phyloP scores from a whole-genome alignment of 1,284 basidiomycete genomes.

The Sparassis latifolia region DNA sequence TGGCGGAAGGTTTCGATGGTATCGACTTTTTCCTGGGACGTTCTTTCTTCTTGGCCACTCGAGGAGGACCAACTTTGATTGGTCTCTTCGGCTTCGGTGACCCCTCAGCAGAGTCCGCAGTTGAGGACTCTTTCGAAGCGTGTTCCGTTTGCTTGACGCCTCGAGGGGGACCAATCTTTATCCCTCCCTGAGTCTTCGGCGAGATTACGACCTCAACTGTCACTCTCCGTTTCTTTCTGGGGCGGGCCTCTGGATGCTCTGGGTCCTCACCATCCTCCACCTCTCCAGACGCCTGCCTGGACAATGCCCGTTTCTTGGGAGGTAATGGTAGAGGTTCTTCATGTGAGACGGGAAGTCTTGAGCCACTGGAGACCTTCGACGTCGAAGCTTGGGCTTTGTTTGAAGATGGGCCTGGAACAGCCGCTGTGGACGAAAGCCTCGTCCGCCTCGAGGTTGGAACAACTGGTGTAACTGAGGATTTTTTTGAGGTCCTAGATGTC shows the following conservation, averaged over 20 bases:
- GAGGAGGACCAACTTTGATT: no score
- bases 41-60: no score
- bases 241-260: background rate
- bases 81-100: no score
- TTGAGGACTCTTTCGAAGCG: no score
- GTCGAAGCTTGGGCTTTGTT: background rate
- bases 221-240: constrained; percentile 12
- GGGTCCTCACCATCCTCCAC: no score
- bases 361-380: background rate
- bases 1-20: no score
- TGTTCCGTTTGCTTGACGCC: constrained; percentile 6
- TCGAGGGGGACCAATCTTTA: constrained; percentile 16
- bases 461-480: background rate
- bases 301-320: no score
- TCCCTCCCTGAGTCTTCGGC: constrained; percentile 3
- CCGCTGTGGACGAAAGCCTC: background rate
- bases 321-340: no score
- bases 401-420: background rate
- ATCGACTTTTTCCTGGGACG: no score
- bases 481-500: constrained; percentile 1
- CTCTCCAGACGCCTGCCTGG: no score
- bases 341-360: no score
- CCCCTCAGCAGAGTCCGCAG: no score
- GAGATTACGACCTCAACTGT: constrained; percentile 5
- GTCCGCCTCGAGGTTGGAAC: background rate